These are phyloP conservation scores for Dimargaris xerosporica DNA, from an alignment of 192 early-diverging fungal species.

Conservation along the genomic window DNA sequence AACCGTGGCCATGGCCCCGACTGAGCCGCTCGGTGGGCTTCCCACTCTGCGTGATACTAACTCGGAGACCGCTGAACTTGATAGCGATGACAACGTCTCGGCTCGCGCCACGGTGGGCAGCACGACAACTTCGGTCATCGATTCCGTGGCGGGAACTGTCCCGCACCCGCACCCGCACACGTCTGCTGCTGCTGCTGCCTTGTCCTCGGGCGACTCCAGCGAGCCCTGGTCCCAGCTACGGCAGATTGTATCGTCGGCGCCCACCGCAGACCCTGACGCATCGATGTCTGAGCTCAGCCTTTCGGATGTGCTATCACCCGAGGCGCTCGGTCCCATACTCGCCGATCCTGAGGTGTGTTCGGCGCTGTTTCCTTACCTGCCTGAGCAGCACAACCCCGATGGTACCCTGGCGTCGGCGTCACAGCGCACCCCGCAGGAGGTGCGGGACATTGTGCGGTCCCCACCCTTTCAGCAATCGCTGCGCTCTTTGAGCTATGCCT, in stretches of 20 bases:
- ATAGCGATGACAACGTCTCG: conserved; percentile 21
- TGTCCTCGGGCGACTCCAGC: not conserved
- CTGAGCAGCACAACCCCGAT: conserved; percentile 15
- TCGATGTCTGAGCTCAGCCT: conserved; percentile 14
- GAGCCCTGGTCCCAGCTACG: conserved; percentile 12
- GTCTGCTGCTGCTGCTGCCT: conserved; percentile 16
- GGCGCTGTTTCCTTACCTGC: conserved; percentile 27
- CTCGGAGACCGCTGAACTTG: conserved; percentile 11
- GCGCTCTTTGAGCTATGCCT: conserved; percentile 21
- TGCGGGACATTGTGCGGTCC: conserved; percentile 22
- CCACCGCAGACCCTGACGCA: not conserved
- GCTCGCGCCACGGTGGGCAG: conserved; percentile 12
- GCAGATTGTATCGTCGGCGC: not conserved
- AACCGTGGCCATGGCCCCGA: conserved; percentile 22
- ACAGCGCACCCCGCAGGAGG: not conserved
- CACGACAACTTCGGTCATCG: conserved; percentile 10
- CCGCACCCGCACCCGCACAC: not conserved
- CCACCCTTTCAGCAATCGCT: conserved; percentile 34
- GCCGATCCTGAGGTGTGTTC: conserved; percentile 17
- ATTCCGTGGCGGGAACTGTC: conserved; percentile 4
- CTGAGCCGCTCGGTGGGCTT: conserved; percentile 12
- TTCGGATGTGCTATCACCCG: conserved; percentile 23
- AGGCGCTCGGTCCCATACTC: conserved; percentile 21
- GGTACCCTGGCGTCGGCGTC: not conserved
- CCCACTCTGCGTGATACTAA: conserved; percentile 10